These are phyloP conservation scores for Ballota nigra DNA, from an alignment of 257 asterid genomes.

Conservation along the genomic window DNA sequence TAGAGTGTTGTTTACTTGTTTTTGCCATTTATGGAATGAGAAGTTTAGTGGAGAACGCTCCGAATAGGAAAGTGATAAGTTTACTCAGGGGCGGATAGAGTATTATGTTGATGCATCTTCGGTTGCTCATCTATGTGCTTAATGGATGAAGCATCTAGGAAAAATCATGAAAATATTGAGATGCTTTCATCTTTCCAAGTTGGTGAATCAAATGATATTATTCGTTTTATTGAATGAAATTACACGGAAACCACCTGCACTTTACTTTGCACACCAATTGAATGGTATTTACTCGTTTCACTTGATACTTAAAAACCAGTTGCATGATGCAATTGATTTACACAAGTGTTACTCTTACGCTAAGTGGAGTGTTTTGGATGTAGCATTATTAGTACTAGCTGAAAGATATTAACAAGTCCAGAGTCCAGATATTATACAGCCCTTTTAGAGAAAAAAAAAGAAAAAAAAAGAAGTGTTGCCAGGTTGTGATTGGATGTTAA, in stretches of 20 bases:
- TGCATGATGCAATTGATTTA: too few species aligned
- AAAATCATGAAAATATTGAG: neutral
- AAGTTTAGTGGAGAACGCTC: too few species aligned
- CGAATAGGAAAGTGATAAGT: too few species aligned
- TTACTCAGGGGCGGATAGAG: too few species aligned
- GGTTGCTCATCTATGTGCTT: neutral
- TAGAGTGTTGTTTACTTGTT: too few species aligned
- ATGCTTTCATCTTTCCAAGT: neutral
- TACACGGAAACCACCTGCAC: too few species aligned
- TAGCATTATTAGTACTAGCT: neutral
- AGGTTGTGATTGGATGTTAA: slow-evolving; percentile 13
- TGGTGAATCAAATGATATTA: too few species aligned
- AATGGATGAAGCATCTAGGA: neutral
- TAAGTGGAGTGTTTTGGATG: neutral
- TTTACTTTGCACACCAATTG: too few species aligned
- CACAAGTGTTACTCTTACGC: neutral
- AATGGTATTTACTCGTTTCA: too few species aligned
- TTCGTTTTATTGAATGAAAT: too few species aligned
- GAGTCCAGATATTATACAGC: neutral
- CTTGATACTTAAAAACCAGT: too few species aligned
- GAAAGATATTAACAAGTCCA: neutral
- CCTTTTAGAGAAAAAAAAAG: neutral
- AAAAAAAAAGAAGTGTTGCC: neutral
- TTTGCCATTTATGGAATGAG: too few species aligned
- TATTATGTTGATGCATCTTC: neutral